A percentile compares a stretch with the other conserved stretches of the same genome.
phyloP scores from a whole-genome alignment of 1,284 basidiomycete species.

The Trametes pubescens region DNA sequence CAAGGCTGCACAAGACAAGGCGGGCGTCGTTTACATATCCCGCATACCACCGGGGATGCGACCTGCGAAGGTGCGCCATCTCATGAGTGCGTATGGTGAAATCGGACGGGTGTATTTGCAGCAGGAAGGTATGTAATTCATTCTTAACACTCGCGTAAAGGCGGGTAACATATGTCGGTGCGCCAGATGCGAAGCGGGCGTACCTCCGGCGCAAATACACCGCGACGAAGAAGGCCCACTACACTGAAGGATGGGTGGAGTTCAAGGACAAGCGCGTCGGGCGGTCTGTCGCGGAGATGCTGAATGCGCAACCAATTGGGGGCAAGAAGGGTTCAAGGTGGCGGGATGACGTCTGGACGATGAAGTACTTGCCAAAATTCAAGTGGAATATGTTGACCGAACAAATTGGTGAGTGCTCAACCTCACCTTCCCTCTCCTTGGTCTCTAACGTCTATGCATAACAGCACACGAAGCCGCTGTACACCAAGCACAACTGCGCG shows the following conservation, averaged over 20 bases:
- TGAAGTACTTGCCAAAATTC: conserved; percentile 98
- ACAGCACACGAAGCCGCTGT: conserved; percentile 93
- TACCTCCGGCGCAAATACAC: conserved; percentile 82
- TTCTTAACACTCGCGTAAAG: conserved; percentile 6
- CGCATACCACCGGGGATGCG: conserved; percentile 99
- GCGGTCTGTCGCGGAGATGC: conserved; percentile 90
- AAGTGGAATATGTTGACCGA: conserved; percentile 99
- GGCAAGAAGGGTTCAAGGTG: conserved; percentile 92
- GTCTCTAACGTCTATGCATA: neutral
- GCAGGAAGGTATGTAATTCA: conserved; percentile 69
- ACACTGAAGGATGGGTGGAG: conserved; percentile 98
- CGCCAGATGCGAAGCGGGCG: conserved; percentile 78
- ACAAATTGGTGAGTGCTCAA: conserved; percentile 85
- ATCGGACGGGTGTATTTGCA: conserved; percentile 89
- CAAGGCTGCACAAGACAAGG: conserved; percentile 70
- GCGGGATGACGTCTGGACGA: conserved; percentile 99
- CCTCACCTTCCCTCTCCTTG: neutral
- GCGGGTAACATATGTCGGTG: neutral
- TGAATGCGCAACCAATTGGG: conserved; percentile 96
- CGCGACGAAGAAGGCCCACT: conserved; percentile 85
- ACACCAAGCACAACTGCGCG: conserved; percentile 87
- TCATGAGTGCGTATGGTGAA: conserved; percentile 87
- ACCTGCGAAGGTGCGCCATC: conserved; percentile 93
- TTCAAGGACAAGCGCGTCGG: conserved; percentile 95
- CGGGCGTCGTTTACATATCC: conserved; percentile 95